Base-by-base conservation (phyloP, 306 rosid species). In the Ormosia emarginata region DNA sequence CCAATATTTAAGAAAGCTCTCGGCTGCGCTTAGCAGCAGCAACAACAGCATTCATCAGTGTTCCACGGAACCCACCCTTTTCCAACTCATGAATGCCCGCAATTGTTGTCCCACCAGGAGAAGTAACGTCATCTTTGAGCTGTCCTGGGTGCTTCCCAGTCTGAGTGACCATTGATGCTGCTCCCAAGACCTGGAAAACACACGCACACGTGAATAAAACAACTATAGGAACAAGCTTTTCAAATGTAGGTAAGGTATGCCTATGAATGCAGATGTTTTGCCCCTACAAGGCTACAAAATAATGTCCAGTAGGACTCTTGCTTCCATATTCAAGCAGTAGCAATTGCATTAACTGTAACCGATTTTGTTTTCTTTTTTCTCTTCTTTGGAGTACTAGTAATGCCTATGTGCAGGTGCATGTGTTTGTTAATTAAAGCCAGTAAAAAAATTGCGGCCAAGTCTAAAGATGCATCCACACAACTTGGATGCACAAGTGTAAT, bases 51-150 rank as follows among this genome's bases (percentile, higher is more conserved):
- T 95, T 93, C 97, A 93, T 95, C 37, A 93, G 88, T 64, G 69
- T 82, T 75, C 98, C 98, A n/a, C 98, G 99, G 77, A 96, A 90
- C 30, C 98, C 97, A 11, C 92, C 99, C 67, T 87, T 93, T 82
- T 95, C 98, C 84, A 95, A 83, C 80, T 92, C 98, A 67, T 95
- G 98, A 84, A 93, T 56, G 14, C 99, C 97, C 5, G 96, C 57
- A 74, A 95, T 93, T 24, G 99, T 95, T 30, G 96, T 95, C 84
- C 97, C 98, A 7, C 94, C 97, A 2, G 97, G 93, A 52, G 99
- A 95, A 50, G 96, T 81, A 29, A 90, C 98, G 9, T 95, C 95
- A 47, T 93, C 98, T 83, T 94, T 94, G 67, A 94, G 97, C 80
- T 93, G 93, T 39, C 94, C 98, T 6, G 96, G 93, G 81, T 93